Conservation (phyloP, 2,329 filamentous ascomycete species). For the Diaporthe caulivora region DNA sequence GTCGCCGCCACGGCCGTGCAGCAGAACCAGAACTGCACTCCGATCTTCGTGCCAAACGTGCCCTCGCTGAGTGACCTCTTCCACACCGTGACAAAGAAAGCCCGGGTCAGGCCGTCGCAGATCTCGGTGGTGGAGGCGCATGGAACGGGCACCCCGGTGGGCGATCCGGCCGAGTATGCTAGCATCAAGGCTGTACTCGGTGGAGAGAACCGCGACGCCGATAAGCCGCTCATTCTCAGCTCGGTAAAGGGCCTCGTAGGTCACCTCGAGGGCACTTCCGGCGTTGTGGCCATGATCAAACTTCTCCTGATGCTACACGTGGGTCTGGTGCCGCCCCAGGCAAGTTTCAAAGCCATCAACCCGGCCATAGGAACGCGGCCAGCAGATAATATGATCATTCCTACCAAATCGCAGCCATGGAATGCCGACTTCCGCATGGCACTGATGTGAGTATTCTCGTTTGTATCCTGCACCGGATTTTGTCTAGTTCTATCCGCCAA, state of each 20-base stretch:
- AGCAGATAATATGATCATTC: conserved; percentile 42
- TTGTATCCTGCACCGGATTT: not conserved
- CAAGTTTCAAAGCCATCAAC: conserved; percentile 47
- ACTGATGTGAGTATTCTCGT: conserved; percentile 38
- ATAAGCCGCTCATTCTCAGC: not conserved
- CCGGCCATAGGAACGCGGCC: conserved; percentile 38
- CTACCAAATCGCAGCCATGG: conserved; percentile 43
- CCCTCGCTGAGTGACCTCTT: conserved; percentile 47
- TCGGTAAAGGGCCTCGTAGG: conserved; percentile 34
- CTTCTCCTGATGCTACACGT: conserved; percentile 47
- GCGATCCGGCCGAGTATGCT: conserved; percentile 51
- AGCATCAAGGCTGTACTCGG: conserved; percentile 49
- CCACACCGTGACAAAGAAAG: conserved; percentile 44
- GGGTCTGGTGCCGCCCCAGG: conserved; percentile 48
- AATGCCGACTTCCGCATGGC: conserved; percentile 30
- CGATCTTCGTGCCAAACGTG: conserved; percentile 44
- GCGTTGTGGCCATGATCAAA: conserved; percentile 47
- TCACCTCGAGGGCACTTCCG: conserved; percentile 25
- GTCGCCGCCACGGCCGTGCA: conserved; percentile 54
- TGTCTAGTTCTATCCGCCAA: too few relatives aligned
- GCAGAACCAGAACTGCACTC: conserved; percentile 54
- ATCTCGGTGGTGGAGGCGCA: conserved; percentile 54
- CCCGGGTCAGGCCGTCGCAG: conserved; percentile 41
- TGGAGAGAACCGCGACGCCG: conserved; percentile 30
- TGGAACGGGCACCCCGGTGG: conserved; percentile 57